These are phyloP conservation scores for Paramecium primaurelia DNA, from an alignment of 73 alveolate species.

Conservation along the genomic window DNA sequence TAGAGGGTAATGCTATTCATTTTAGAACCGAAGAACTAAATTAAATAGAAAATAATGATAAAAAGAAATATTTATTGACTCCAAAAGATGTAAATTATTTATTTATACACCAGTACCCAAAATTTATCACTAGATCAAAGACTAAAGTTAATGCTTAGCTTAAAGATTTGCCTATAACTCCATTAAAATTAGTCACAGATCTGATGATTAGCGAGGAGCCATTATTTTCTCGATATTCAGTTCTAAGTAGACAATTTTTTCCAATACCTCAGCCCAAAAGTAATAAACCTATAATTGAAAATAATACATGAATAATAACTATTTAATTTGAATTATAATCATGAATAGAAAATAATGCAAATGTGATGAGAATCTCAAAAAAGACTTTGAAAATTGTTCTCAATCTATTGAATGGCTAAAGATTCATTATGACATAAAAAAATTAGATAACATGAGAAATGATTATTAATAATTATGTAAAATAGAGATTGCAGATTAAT, in stretches of 20 bases:
- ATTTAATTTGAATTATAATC: background rate
- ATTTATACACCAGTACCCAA: background rate
- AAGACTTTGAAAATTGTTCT: background rate
- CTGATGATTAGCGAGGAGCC: background rate
- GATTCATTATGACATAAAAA: background rate
- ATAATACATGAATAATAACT: background rate
- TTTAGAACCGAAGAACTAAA: background rate
- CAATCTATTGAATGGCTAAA: background rate
- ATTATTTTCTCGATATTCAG: background rate
- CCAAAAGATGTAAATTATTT: background rate
- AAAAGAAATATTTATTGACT: slow-evolving; percentile 6
- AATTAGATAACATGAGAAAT: background rate
- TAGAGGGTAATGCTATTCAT: background rate
- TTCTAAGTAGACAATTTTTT: background rate
- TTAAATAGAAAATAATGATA: background rate
- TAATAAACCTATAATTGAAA: background rate
- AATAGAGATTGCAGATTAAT: background rate
- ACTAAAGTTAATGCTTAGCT: background rate
- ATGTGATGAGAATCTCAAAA: background rate
- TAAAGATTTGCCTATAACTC: background rate
- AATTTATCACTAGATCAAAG: background rate
- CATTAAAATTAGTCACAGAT: background rate
- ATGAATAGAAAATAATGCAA: background rate
- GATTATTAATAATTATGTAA: background rate
- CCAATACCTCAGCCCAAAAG: background rate